These are phyloP conservation scores for Acanthamoeba lenticulata DNA, from an alignment of 208 protist genomes.

Conservation along the genomic window DNA sequence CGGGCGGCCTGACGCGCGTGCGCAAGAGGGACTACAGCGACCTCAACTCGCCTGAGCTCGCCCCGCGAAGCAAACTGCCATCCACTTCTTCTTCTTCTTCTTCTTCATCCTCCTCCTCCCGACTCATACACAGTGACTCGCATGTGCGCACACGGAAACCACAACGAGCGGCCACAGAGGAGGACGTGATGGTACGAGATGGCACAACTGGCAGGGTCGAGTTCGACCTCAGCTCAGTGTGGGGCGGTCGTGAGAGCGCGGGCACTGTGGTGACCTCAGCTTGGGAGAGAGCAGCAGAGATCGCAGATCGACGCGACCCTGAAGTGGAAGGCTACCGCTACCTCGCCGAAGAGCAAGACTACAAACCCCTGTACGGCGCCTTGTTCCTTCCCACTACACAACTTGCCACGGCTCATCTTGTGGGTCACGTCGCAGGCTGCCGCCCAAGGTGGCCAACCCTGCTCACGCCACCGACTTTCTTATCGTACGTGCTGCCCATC, in stretches of 20 bases:
- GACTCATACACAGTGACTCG: background rate
- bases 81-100: background rate
- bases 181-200: background rate
- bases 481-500: background rate
- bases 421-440: background rate
- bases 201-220: background rate
- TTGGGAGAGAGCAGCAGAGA: background rate
- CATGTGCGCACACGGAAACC: background rate
- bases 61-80: background rate
- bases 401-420: too few species aligned
- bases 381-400: background rate
- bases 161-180: background rate
- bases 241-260: background rate
- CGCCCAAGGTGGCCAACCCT: constrained; percentile 29
- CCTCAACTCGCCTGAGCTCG: background rate
- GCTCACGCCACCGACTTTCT: constrained; percentile 25
- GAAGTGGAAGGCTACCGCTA: background rate
- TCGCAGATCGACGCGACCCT: background rate
- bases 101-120: background rate
- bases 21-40: background rate
- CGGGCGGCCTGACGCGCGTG: background rate
- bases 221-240: background rate
- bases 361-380: background rate
- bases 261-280: background rate
- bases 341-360: constrained; percentile 21